phyloP scores from a whole-genome alignment of 441 rosid species.

The Eruca vesicaria region DNA sequence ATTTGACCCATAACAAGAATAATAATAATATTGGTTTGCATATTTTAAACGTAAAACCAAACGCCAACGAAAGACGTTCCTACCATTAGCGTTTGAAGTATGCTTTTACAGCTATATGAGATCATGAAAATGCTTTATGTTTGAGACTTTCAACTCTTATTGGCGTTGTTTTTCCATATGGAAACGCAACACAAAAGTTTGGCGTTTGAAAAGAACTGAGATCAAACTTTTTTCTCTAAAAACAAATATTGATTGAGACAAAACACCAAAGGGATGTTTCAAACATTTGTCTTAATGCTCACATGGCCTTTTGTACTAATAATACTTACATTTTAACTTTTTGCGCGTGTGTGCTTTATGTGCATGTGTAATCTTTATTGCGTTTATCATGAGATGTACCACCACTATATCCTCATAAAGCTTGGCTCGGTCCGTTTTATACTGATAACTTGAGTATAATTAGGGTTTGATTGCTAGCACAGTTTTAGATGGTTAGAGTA shows the following conservation, averaged over 20 bases:
- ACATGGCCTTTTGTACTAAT: not conserved
- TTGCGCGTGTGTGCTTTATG: not conserved
- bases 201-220: not conserved
- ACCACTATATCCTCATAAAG: not conserved
- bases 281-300: not conserved
- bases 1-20: too few relatives aligned
- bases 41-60: too few relatives aligned
- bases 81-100: not conserved
- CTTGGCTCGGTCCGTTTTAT: not conserved
- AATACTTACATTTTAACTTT: not conserved
- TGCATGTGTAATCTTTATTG: not conserved
- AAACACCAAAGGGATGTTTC: constrained; percentile 3
- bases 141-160: not conserved
- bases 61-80: not conserved
- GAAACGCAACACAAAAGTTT: not conserved
- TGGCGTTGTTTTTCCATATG: not conserved
- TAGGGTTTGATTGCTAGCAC: not conserved
- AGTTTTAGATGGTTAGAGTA: not conserved
- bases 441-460: not conserved
- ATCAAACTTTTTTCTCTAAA: not conserved
- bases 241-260: not conserved
- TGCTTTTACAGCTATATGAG: not conserved
- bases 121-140: not conserved
- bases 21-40: too few relatives aligned
- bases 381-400: not conserved